Evolutionary conservation across 192 early-diverging fungal genomes (phyloP), one percentile per base, ranked within the genome.

Genomic region (Kickxella alabastrina): DNA sequence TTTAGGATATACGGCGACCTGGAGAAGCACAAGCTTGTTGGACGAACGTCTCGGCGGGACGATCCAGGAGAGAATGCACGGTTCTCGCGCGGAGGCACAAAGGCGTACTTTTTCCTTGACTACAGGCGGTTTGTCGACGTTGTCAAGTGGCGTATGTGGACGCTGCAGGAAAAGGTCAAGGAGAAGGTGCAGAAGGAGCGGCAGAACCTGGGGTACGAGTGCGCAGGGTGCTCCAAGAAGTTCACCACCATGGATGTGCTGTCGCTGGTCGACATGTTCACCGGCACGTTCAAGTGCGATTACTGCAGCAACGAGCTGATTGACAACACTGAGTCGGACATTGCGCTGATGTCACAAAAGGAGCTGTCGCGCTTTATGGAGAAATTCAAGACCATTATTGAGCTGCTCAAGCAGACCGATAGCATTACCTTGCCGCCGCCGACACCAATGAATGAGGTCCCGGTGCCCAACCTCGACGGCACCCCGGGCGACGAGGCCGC

Each of bases 111-210:
- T 65, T 92, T 90, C 61, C 78, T 97, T 10, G 93, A 97, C 72
- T 94, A 93, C 75, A 89, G 89, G 59, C 79, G 85, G n/a, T 91
- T 94, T 71, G 88, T 97, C 0, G 87, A 94, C 53, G 91, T 92
- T 6, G 86, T 94, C 40, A 94, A 93, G 57, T 94, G 82, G 82
- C 86, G 88, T 56, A 91, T 97, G 62, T 90, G 83, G 78, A 85
- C 84, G 66, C 88, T 97, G 71, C 82, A 84, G 28, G 77, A 68
- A 12, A 62, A 74, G 22, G 80, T 88, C 26, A 57, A 75, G 10
- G 68, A 75, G 17, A 72, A 71, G 32, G 78, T 87, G 68, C 61
- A 80, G 24, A 84, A 79, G 63, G 89, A 88, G 58, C 79, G 78
- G 40, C 75, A 89, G 46, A 86, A 86, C 39, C 74, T 86, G 22